Evolutionary conservation across 164 flowering plant genomes (phyloP).

Genomic region (Macadamia integrifolia): DNA sequence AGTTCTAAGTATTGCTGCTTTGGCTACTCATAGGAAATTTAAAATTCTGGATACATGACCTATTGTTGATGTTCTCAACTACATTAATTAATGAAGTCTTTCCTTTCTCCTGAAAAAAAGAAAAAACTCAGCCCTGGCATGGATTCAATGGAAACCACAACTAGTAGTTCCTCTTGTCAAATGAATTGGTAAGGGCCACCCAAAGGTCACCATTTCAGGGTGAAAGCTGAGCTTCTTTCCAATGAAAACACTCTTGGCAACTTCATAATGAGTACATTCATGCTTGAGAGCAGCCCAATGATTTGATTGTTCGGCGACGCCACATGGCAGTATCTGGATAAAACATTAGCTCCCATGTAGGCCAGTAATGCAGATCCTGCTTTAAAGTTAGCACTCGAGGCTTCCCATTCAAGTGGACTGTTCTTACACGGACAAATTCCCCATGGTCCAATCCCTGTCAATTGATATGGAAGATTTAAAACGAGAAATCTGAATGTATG

Average conservation of each 20-base stretch:
- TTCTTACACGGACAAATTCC: slow-evolving; percentile 75
- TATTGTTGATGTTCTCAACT: too few relatives aligned
- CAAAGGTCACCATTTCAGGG: background rate
- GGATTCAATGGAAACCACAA: too few relatives aligned
- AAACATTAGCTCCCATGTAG: slow-evolving; percentile 85
- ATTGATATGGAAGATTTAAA: slow-evolving; percentile 1
- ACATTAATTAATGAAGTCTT: too few relatives aligned
- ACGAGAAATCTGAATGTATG: background rate
- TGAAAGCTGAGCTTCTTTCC: background rate
- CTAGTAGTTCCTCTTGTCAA: too few relatives aligned
- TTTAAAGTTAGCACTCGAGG: slow-evolving; percentile 80
- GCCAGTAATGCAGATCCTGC: slow-evolving; percentile 97
- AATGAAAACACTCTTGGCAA: background rate
- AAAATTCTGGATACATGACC: too few relatives aligned
- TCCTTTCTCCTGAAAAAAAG: too few relatives aligned
- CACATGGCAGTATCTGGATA: slow-evolving; percentile 68
- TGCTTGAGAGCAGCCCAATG: slow-evolving; percentile 24
- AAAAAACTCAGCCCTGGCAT: too few relatives aligned
- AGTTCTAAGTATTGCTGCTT: too few relatives aligned
- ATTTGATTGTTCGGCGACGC: slow-evolving; percentile 61
- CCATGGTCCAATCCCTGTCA: slow-evolving; percentile 72
- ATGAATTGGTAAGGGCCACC: too few relatives aligned
- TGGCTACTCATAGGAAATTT: too few relatives aligned
- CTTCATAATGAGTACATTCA: slow-evolving; percentile 2
- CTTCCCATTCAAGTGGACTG: slow-evolving; percentile 85